Evolutionary conservation across 2,329 filamentous ascomycete species (phyloP).

Genomic region (Aureobasidium sp.): DNA sequence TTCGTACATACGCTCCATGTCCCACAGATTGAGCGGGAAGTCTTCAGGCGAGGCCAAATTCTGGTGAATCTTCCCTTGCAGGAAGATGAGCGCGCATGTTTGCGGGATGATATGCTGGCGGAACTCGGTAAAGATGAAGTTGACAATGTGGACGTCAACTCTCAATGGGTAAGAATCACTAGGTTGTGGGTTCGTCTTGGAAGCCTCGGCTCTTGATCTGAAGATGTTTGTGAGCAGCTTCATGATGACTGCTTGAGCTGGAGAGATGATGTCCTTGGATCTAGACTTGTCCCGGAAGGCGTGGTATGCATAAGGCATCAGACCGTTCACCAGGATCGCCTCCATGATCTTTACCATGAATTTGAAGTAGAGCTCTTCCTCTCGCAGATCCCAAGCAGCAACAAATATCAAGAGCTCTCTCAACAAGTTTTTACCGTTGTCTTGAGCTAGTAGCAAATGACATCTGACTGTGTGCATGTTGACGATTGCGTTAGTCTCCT

Average conservation of each 20-base stretch:
- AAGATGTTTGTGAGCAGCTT: constrained; percentile 94
- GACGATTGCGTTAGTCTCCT: constrained; percentile 62
- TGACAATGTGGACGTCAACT: constrained; percentile 73
- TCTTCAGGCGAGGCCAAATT: constrained; percentile 81
- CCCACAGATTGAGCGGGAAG: constrained; percentile 96
- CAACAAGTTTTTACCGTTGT: constrained; percentile 90
- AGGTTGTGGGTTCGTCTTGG: constrained; percentile 30
- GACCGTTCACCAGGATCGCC: constrained; percentile 86
- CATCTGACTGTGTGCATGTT: constrained; percentile 93
- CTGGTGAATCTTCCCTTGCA: constrained; percentile 90
- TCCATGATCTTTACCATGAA: constrained; percentile 97
- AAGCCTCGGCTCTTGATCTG: constrained; percentile 61
- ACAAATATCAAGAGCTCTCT: constrained; percentile 96
- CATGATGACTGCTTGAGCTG: constrained; percentile 92
- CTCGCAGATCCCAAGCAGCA: constrained; percentile 95
- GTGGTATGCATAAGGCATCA: constrained; percentile 94
- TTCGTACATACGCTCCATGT: constrained; percentile 97
- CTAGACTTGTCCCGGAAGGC: constrained; percentile 75
- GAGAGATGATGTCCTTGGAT: constrained; percentile 95
- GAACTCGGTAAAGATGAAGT: constrained; percentile 95
- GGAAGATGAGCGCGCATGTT: constrained; percentile 92
- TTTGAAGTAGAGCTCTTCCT: constrained; percentile 95
- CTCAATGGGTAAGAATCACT: constrained; percentile 38
- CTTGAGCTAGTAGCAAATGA: constrained; percentile 88
- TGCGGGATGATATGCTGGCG: constrained; percentile 93